phyloP scores from a whole-genome alignment of 2,329 filamentous ascomycete genomes.

The Alternaria gaisen region DNA sequence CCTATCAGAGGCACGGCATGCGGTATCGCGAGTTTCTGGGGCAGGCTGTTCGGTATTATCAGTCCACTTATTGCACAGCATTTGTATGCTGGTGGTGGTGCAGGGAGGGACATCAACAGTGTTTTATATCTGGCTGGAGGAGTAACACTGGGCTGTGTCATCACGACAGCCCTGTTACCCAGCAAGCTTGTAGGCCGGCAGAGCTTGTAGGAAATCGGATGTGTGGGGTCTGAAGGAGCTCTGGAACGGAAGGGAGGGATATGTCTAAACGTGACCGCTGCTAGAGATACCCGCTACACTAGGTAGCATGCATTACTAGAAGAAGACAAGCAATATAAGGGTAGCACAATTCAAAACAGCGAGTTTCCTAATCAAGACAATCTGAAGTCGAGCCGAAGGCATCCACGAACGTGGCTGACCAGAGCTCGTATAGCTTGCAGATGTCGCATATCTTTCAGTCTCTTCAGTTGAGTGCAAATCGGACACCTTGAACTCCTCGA shows the following conservation, averaged over 20 bases:
- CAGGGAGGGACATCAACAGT: constrained; percentile 55
- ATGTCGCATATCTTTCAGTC: not conserved
- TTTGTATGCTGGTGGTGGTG: constrained; percentile 40
- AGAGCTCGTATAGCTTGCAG: not conserved
- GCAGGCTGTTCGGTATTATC: constrained; percentile 66
- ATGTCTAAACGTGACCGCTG: not conserved
- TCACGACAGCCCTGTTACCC: constrained; percentile 62
- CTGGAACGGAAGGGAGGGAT: not conserved
- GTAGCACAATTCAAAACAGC: not conserved
- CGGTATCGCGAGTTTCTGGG: constrained; percentile 67
- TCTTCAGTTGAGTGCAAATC: not conserved
- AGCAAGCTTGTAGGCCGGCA: constrained; percentile 44
- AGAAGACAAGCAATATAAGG: not conserved
- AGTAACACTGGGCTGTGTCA: constrained; percentile 62
- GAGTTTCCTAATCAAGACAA: not conserved
- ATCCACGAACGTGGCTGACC: not conserved
- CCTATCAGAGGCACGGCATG: constrained; percentile 62
- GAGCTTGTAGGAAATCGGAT: constrained; percentile 8
- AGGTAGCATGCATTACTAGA: constrained; percentile 2
- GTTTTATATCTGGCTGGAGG: constrained; percentile 66
- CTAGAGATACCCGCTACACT: constrained; percentile 7
- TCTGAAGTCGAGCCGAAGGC: not conserved
- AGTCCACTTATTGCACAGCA: constrained; percentile 65
- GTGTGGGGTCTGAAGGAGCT: not conserved
- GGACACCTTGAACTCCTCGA: not conserved